A percentile compares a stretch with the other conserved stretches of the same genome.
Conservation (phyloP, 2,329 filamentous ascomycete genomes). For the Fusarium poae region DNA sequence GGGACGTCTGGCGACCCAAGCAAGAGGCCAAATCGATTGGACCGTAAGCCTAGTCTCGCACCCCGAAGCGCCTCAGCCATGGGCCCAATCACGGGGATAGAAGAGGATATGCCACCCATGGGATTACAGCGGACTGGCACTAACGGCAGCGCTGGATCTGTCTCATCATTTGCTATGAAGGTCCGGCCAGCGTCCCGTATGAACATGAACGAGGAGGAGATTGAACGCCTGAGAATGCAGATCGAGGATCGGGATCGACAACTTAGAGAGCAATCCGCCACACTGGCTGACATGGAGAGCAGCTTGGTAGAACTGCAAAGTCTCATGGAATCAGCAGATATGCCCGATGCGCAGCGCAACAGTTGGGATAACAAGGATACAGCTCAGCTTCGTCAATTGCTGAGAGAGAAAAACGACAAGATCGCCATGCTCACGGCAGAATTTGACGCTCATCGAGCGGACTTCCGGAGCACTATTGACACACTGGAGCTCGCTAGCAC, state of each 20-base stretch:
- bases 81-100: conserved; percentile 64
- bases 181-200: conserved; percentile 65
- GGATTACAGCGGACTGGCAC: conserved; percentile 65
- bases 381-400: conserved; percentile 79
- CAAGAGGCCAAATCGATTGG: conserved; percentile 64
- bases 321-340: conserved; percentile 72
- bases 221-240: conserved; percentile 78
- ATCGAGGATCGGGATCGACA: conserved; percentile 88
- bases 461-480: conserved; percentile 97
- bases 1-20: conserved; percentile 72
- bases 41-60: conserved; percentile 65
- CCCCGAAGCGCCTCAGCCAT: conserved; percentile 72
- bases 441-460: conserved; percentile 93
- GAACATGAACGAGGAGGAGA: conserved; percentile 74
- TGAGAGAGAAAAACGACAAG: conserved; percentile 97
- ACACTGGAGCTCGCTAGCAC: conserved; percentile 95
- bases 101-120: conserved; percentile 70
- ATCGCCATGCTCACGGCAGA: conserved; percentile 93
- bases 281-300: conserved; percentile 89
- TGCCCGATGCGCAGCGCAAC: conserved; percentile 57
- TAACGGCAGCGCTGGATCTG: conserved; percentile 67
- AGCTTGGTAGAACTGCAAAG: conserved; percentile 82
- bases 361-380: conserved; percentile 78
- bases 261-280: conserved; percentile 86
- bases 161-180: conserved; percentile 67